Evolutionary conservation across 2,329 filamentous ascomycete genomes (phyloP).

Genomic region (Cadophora luteo-olivacea): DNA sequence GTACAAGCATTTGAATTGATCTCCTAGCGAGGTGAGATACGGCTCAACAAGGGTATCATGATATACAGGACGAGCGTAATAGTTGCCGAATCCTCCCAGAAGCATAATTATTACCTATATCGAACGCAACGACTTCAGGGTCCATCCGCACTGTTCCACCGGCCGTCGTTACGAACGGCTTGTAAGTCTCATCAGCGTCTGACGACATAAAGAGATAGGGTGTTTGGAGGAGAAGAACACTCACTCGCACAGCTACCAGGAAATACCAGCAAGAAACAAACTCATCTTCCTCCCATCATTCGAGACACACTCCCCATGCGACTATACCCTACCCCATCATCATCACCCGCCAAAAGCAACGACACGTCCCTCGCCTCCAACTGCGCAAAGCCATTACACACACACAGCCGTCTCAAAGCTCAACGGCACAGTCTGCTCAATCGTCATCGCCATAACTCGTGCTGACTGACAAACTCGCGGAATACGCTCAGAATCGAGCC

Average conservation of each 20-base stretch:
- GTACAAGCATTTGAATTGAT: conserved; percentile 54
- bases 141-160: conserved; percentile 34
- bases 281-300: conserved; percentile 63
- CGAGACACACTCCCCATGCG: conserved; percentile 50
- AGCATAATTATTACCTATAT: conserved; percentile 41
- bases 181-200: not conserved
- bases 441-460: conserved; percentile 66
- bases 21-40: conserved; percentile 52
- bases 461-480: conserved; percentile 63
- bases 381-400: conserved; percentile 61
- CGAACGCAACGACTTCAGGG: conserved; percentile 41
- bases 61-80: conserved; percentile 54
- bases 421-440: conserved; percentile 59
- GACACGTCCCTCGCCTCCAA: conserved; percentile 61
- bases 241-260: conserved; percentile 48
- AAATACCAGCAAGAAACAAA: conserved; percentile 62
- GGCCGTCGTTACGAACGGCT: conserved; percentile 41
- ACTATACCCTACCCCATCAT: conserved; percentile 55
- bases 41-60: conserved; percentile 50
- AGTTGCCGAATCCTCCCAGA: conserved; percentile 58
- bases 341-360: conserved; percentile 59
- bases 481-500: conserved; percentile 48
- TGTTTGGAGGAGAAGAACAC: not conserved
- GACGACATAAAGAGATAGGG: not conserved
- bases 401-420: conserved; percentile 58